phyloP scores from a whole-genome alignment of 768 basidiomycete genomes.

The Cubamyces sp. region DNA sequence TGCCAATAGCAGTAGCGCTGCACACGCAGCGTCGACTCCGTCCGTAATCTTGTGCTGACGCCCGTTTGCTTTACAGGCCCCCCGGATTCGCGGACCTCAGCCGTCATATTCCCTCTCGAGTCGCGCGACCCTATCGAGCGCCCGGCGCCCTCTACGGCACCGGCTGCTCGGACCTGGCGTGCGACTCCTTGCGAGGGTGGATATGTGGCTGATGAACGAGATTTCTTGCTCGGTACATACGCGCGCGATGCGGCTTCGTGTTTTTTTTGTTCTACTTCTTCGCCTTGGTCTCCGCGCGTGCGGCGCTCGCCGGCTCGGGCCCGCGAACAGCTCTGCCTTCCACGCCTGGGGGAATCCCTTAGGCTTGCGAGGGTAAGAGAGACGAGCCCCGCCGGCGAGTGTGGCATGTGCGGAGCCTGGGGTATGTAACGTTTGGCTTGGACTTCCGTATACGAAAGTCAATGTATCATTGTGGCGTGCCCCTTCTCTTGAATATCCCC shows the following conservation, averaged over 20 bases:
- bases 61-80: neutral
- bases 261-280: neutral
- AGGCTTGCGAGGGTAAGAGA: neutral
- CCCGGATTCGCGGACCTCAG: constrained; percentile 17
- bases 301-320: neutral
- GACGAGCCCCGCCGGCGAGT: neutral
- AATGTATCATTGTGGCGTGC: no score
- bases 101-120: constrained; percentile 9
- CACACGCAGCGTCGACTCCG: no score
- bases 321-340: neutral
- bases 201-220: constrained; percentile 19
- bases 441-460: no score
- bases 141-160: neutral
- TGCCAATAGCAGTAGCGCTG: no score
- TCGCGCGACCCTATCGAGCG: constrained; percentile 10
- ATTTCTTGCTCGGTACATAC: neutral
- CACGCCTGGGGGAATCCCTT: neutral
- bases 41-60: neutral
- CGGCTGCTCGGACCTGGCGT: constrained; percentile 10
- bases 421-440: no score
- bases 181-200: constrained; percentile 12
- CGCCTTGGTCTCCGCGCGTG: neutral
- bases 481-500: no score
- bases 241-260: neutral
- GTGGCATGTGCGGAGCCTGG: neutral